Evolutionary conservation across 441 rosid genomes (phyloP), one percentile per base, ranked within the genome.

Genomic region (Codiaeum variegatum): DNA sequence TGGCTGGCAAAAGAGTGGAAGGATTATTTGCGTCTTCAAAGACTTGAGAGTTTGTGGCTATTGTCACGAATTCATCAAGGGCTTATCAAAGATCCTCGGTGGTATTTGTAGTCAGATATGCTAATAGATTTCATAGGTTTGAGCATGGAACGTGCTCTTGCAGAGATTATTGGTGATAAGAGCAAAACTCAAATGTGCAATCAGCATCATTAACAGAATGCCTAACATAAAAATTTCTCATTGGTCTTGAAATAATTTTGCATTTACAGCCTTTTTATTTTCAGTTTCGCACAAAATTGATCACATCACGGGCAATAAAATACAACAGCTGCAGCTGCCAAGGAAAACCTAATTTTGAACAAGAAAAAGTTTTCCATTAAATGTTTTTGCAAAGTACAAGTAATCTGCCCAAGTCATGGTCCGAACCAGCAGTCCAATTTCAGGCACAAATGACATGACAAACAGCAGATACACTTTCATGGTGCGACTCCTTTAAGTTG

Each of bases 121-220:
- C 98, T 10, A 88, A 88, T 40, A 85, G 97, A 63, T 94, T 92
- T 82, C 98, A 90, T 67, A 90, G 85, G 82, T 92, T 94, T 81
- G 80, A 82, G 76, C 76, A 77, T 21, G 95, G 94, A 1, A 0
- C 65, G 51, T 92, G 97, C 79, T 88, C 97, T 26, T 92, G 97
- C 77, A 73, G 78, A 69, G 95, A 92, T 76, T 89, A 92, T 69
- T 94, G 97, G 97, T 92, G 80, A 73, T 42, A 1, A 8, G 36
- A 38, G 42, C 42, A 38, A 38, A 38, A 38, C 10, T 7, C 11
- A 38, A 6, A 38, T 12, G 42, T 7, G 11, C 42, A 38, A 38
- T 9, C 10, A 38, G 42, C 42, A 7, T 9, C 42, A 8, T 9
- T 38, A 38, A 38, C 42, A 0, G 42, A 38, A 38, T 40, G 3